phyloP scores from a whole-genome alignment of 352 stramenopile species.

The Phytophthora uliginosa region DNA sequence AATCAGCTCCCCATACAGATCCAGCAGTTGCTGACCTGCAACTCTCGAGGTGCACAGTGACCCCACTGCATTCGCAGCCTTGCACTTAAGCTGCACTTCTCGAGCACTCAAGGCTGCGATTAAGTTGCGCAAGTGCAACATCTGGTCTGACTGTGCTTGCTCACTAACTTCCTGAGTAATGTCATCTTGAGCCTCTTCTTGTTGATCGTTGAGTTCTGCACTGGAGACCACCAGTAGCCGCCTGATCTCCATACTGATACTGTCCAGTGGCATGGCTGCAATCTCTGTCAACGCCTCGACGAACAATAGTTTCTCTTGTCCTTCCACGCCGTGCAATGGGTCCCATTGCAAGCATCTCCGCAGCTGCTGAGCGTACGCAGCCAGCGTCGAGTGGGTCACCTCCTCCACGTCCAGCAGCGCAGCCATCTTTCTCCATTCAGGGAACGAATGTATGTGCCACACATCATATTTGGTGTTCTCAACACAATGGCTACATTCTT shows the following conservation, averaged over 20 bases:
- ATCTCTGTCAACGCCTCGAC: constrained; percentile 81
- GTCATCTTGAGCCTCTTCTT: not conserved
- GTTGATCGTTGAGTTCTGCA: not conserved
- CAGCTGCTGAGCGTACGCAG: constrained; percentile 36
- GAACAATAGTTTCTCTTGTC: constrained; percentile 56
- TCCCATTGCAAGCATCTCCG: constrained; percentile 53
- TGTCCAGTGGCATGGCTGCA: constrained; percentile 71
- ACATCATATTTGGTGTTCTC: not conserved
- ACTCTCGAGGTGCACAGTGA: constrained; percentile 82
- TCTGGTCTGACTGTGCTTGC: not conserved
- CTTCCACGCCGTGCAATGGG: constrained; percentile 25
- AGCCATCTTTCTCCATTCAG: constrained; percentile 1
- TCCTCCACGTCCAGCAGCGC: constrained; percentile 7
- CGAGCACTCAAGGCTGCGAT: constrained; percentile 58
- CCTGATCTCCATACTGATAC: constrained; percentile 79
- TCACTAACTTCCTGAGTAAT: not conserved
- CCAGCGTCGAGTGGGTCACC: constrained; percentile 31
- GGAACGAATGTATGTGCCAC: not conserved
- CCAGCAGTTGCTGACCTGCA: constrained; percentile 70
- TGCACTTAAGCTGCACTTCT: constrained; percentile 85
- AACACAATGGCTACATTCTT: not conserved
- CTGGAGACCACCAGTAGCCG: constrained; percentile 55
- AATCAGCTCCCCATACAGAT: constrained; percentile 48
- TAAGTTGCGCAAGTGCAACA: constrained; percentile 46
- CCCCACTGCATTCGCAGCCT: constrained; percentile 77